Conservation (phyloP, 768 basidiomycete species). For the Termitomyces sp. region DNA sequence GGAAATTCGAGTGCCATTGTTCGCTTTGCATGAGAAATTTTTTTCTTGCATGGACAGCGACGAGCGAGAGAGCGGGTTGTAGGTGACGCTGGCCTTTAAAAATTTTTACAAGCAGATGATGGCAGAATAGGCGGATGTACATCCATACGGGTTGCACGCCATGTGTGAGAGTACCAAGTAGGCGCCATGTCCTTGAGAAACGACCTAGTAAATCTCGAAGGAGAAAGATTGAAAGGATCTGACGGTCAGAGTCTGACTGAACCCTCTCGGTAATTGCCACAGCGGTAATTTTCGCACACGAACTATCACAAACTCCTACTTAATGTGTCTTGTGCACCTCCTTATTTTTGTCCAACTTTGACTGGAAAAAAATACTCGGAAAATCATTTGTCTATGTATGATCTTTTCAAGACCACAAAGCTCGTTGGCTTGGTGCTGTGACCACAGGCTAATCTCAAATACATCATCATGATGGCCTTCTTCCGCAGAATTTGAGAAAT, state of each 20-base stretch:
- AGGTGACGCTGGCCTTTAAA: background rate
- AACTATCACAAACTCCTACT: too few species aligned
- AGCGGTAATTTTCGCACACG: background rate
- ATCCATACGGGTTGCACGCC: background rate
- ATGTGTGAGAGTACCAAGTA: slow-evolving; percentile 9
- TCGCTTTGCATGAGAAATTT: background rate
- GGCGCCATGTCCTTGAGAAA: slow-evolving; percentile 4
- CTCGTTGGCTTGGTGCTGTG: too few species aligned
- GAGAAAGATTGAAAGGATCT: slow-evolving; percentile 11
- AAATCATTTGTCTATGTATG: too few species aligned
- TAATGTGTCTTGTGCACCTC: too few species aligned
- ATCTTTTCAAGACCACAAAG: too few species aligned
- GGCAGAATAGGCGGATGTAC: background rate
- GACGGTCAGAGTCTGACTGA: background rate
- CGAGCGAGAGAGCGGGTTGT: background rate
- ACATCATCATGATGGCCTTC: too few species aligned
- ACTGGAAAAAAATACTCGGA: too few species aligned
- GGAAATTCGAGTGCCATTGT: background rate
- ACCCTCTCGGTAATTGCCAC: background rate
- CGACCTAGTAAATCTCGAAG: slow-evolving; percentile 4
- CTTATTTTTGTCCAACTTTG: too few species aligned
- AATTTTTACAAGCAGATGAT: slow-evolving; percentile 7
- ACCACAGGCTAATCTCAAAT: too few species aligned
- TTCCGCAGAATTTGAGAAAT: too few species aligned
- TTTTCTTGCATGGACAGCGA: background rate